Evolutionary conservation across 129 eudicot species (phyloP), one percentile per base, ranked within the genome.

Genomic region (Centrapalus pauciflorus): DNA sequence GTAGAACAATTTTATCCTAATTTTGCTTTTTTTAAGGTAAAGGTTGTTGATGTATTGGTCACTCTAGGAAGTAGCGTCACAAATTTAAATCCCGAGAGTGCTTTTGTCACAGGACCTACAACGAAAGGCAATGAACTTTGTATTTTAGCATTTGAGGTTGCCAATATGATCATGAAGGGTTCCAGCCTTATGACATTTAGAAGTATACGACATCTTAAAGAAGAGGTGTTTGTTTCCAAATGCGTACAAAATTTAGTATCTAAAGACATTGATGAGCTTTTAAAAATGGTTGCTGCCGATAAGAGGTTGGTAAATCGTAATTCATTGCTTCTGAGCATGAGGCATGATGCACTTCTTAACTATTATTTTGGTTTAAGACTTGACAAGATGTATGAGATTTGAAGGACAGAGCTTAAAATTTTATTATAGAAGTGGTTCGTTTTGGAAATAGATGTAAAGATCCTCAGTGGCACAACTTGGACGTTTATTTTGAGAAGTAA

Each of bases 401-500:
- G 37, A 76, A 85, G 92, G 81, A 83, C 79, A 23, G 92, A 85
- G 72, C 38, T 85, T 55, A 73, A 66, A 55, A 43, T 82, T 3
- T 85, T n/a, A n/a, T n/a, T n/a, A n/a, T n/a, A n/a, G n/a, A n/a
- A n/a, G n/a, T n/a, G n/a, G n/a, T n/a, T n/a, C n/a, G n/a, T n/a
- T n/a, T n/a, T n/a, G n/a, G n/a, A n/a, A n/a, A n/a, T n/a, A n/a
- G n/a, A n/a, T n/a, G 92, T 82, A 82, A 79, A 82, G 92, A 85
- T 76, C 80, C 92, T 72, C 92, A 79, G 67, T 85, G 92, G 92
- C 92, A 85, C 77, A 76, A 85, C 78, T 70, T 85, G 83, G 87
- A 85, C 64, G 85, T 82, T 21, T 85, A 72, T 69, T 85, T 85
- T 73, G 76, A 79, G 74, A 85, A 82, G 92, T 85, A 82, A 75